Evolutionary conservation across 805 yeast species (phyloP), one percentile per base, ranked within the genome.

Genomic region (Yamadazyma nakazawae): DNA sequence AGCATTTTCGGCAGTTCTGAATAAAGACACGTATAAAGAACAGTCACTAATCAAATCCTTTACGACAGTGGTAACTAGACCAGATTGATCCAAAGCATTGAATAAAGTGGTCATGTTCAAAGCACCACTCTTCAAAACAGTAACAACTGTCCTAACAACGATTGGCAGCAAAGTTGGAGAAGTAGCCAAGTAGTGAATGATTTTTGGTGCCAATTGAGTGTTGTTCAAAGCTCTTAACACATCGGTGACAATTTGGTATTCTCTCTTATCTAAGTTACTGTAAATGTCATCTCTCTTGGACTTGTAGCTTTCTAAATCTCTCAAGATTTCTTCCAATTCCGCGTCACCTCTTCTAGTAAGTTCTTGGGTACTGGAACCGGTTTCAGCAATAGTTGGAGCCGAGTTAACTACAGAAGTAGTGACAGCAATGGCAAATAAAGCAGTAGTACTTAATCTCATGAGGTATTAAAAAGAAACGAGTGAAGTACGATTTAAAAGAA

Each of bases 31-130:
- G 48, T 70, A 71, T 35, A 70, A 64, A 21, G 55, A 46, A 60
- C 76, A 71, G 54, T 70, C 70, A 38, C 64, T 52, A 45, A 71
- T 67, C 37, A 71, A 59, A 30, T 67, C 68, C 40, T 67, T 60
- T 31, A 68, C 48, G 12, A 68, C 69, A 16, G 59, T 56, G 10
- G 58, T 63, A 41, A 68, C 59, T 52, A 71, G 66, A 43, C 63
- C 64, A 6, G 72, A 66, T 46, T 67, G 58, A 45, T 66, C 72
- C 54, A 70, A 64, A 18, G 69, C 68, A 25, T 55, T 46, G 49
- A 71, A 64, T 44, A 71, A 54, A 10, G 66, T 52, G 21, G 64
- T 57, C 54, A 62, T 61, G 50, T 67, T 57, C 36, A 70, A 52
- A 13, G 60, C 45, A 34, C 71, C 72, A 17, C 67, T 61, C 52